Base-by-base conservation (phyloP, 176 grass and related monocot species). In the Oryza longistaminata region DNA sequence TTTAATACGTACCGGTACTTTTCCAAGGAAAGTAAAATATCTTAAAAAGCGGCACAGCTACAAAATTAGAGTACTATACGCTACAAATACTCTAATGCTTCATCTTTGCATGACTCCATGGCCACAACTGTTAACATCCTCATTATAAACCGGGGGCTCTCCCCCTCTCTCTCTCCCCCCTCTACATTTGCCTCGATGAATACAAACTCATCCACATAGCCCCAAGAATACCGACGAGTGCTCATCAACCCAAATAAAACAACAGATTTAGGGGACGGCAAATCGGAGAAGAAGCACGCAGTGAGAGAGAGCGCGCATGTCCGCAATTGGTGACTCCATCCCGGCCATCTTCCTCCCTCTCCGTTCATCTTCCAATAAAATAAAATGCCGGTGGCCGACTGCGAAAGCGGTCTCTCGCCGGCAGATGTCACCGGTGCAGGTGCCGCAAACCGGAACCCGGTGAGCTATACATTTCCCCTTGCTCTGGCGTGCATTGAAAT, bases 351-450 rank as follows among this genome's bases (percentile, higher is more conserved):
- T 22, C 27, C 4, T 9, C 66, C 33, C 64, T 5, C 7, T 8
- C 3, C 58, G 2, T 24, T 62, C 68, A 17, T 76, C 39, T 37
- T 4, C 43, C 4, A 76, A 81, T 81, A 89, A 76, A 89, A 81
- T 81, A 77, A 76, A 89, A 89, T 89, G 82, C 68, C 66, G 64
- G 40, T 64, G 1, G 35, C 3, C 19, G 82, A 81, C 52, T 74
- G 64, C 7, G 88, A 89, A 71, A 43, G 66, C 19, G 77, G 50
- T 48, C 34, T 70, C 3, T 85, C 82, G 9, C 52, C 82, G 29
- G 74, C 29, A 16, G 81, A 77, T 77, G 26, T 16, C 37, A 0
- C 8, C 14, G 81, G 37, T 8, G 5, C 64, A 25, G n/a, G 24
- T 11, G 82, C 53, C 37, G 21, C 50, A 21, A 34, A 37, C n/a